Conservation (phyloP, 208 protist genomes). For the Jaenimonas drosophilae region DNA sequence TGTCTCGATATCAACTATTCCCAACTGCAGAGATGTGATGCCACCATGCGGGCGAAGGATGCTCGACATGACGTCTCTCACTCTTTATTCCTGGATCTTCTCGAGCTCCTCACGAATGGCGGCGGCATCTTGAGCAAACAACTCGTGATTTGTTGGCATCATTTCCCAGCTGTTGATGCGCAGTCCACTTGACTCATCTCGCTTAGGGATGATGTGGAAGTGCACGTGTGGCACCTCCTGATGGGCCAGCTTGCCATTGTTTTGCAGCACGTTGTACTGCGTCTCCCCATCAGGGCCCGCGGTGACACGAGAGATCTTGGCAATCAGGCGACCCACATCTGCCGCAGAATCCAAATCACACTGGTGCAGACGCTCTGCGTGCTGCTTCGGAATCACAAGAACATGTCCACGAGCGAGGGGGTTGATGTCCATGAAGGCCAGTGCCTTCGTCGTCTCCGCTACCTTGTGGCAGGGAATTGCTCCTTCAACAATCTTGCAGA, state of each 20-base stretch:
- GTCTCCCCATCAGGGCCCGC: constrained; percentile 38
- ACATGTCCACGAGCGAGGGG: constrained; percentile 74
- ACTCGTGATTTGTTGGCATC: constrained; percentile 38
- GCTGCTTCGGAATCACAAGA: constrained; percentile 76
- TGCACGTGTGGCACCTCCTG: constrained; percentile 92
- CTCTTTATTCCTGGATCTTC: constrained; percentile 21
- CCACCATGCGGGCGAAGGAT: too few species aligned
- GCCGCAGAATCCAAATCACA: constrained; percentile 60
- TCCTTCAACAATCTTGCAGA: constrained; percentile 81
- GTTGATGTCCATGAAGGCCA: constrained; percentile 88
- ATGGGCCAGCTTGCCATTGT: constrained; percentile 86
- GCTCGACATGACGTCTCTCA: too few species aligned
- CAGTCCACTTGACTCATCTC: constrained; percentile 41
- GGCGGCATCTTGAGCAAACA: constrained; percentile 54
- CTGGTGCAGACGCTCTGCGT: constrained; percentile 73
- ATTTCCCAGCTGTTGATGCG: constrained; percentile 56
- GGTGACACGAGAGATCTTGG: constrained; percentile 45
- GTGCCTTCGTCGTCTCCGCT: constrained; percentile 58
- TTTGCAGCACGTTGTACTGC: constrained; percentile 92
- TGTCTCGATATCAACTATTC: too few species aligned
- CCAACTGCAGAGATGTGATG: too few species aligned
- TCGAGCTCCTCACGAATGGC: constrained; percentile 45
- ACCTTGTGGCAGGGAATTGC: constrained; percentile 81
- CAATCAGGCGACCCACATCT: constrained; percentile 45
- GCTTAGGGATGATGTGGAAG: constrained; percentile 92